Base-by-base conservation (phyloP, 1,284 basidiomycete species). In the Farysia itapuensis region DNA sequence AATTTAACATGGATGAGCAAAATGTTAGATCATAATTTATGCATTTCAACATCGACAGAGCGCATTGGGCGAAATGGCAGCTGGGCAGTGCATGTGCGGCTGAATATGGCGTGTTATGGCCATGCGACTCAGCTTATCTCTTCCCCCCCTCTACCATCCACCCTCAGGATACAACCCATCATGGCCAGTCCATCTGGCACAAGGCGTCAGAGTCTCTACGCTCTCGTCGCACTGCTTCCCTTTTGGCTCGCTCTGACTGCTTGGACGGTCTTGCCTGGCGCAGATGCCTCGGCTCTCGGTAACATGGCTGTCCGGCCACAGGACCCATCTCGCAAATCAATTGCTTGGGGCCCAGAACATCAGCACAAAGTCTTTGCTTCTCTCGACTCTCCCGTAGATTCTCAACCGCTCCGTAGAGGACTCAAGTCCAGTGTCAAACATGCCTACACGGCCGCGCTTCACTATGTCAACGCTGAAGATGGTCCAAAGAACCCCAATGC, bases 271-370 rank as follows among this genome's bases (percentile, higher is more conserved):
- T n/a, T 28, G 8, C 37, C 58, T 9, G 3, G n/a, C 8, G 35
- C 39, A n/a, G 38, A 47, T 39, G 47, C 58, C 9, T 34, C 37
- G 15, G 22, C 51, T 31, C 26, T 61, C 21, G 30, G 37, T 24
- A 24, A 15, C 28, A 23, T 39, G 21, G 24, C 40, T 22, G 26
- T 38, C 25, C 51, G 51, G 26, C 52, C 51, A n/a, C 41, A 43
- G 33, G 58, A 61, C 21, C 52, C 58, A 14, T 41, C 58, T 6
- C 48, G 64, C 39, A 67, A 67, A 53, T 67, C 64, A 33, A 54
- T 67, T 13, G 50, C 52, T 13, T 67, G 58, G 52, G 64, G 64
- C 34, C 64, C 60, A 29, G 47, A 59, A 30, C 64, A 67, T 32
- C 21, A 25, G 20, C 47, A 67, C 47, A 54, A 56, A 43, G 51